These are phyloP conservation scores for Penicillium coprophilum DNA, from an alignment of 495 filamentous ascomycete genomes.

Conservation along the genomic window DNA sequence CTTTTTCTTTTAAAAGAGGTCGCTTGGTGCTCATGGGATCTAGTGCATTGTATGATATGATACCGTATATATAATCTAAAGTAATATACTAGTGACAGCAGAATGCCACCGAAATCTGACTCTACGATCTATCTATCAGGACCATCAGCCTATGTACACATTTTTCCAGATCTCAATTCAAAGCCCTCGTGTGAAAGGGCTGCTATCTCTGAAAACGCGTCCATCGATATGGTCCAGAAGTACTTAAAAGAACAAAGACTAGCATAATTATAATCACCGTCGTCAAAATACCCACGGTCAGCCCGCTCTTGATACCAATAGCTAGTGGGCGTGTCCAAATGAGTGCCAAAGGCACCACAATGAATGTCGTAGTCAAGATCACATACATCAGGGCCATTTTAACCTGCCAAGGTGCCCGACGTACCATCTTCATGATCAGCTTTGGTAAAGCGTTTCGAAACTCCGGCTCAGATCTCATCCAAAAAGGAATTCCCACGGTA, in stretches of 20 bases:
- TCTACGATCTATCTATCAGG: too few relatives aligned
- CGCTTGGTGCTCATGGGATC: too few relatives aligned
- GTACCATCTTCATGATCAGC: neutral
- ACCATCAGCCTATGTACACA: too few relatives aligned
- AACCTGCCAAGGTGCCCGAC: neutral
- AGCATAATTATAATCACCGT: neutral
- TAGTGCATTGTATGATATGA: too few relatives aligned
- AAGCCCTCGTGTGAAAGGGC: too few relatives aligned
- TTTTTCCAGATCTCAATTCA: too few relatives aligned
- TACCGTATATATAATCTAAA: too few relatives aligned
- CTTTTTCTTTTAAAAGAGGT: too few relatives aligned
- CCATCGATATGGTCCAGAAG: too few relatives aligned
- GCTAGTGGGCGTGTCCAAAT: constrained; percentile 10
- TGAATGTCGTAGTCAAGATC: neutral
- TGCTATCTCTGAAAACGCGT: too few relatives aligned
- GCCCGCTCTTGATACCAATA: constrained; percentile 10
- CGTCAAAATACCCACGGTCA: constrained; percentile 6
- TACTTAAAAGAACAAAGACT: neutral
- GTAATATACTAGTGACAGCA: too few relatives aligned
- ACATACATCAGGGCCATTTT: neutral
- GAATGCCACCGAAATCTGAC: too few relatives aligned
- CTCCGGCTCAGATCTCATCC: neutral
- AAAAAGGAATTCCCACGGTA: constrained; percentile 1
- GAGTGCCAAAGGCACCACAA: constrained; percentile 2
- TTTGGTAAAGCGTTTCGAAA: constrained; percentile 1